Base-by-base conservation (phyloP, 2,329 filamentous ascomycete genomes). In the Calonectria naviculata region DNA sequence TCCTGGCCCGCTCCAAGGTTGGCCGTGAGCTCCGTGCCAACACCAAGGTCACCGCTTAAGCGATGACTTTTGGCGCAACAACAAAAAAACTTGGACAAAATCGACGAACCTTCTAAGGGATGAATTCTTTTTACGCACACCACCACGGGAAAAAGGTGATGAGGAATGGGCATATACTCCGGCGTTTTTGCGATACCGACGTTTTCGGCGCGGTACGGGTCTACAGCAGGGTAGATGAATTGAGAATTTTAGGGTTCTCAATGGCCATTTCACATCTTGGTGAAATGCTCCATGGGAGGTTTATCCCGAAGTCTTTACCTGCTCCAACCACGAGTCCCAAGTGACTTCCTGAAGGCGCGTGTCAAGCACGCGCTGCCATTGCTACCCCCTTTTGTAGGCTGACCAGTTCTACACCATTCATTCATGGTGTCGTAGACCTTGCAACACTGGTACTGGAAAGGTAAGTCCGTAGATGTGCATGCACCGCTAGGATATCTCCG, bases 401-500 rank as follows among this genome's bases (percentile, higher is more conserved):
- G 67, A 71, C 71, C 73, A 65, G 68, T 70, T 44, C 44, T 62
- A 61, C 31, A n/a, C 28, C 34, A 26, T 63, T 56, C 24, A 26
- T 34, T 58, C 49, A 71, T 46, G 54, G 41, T 69, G 60, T 44
- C 42, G 74, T 77, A 75, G 54, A 70, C 65, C 60, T 36, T 64
- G 71, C 71, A 75, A 72, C 67, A 38, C 42, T 9, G n/a, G 56
- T 56, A 70, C 60, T 44, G 68, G 9, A 38, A 71, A 62, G 74
- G 74, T 78, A 65, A 61, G 74, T 69, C 54, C 29, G 76, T 80
- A 80, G 74, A 69, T 26, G 28, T 34, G 21, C 71, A 62, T 49
- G 66, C 72, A 82, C 86, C 93, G 94, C 94, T 92, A 93, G 89
- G 86, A 90, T 95, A 97, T 97, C 94, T 93, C 93, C 94, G 92